Conservation (phyloP, 2,329 filamentous ascomycete species). For the Aspergillus piperis region DNA sequence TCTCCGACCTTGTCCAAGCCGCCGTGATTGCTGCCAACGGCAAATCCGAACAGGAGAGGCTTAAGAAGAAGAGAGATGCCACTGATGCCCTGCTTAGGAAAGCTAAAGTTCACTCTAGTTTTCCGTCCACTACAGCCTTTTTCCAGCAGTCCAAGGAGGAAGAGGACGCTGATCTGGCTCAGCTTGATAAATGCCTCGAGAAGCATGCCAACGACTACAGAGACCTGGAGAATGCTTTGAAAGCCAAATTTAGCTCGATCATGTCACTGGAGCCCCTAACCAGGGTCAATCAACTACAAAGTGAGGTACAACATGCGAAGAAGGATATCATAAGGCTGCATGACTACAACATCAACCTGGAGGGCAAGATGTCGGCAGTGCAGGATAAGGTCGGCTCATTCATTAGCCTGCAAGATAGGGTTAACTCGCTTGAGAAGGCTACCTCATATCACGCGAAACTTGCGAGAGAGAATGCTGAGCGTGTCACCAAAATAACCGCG, state of each 20-base stretch:
- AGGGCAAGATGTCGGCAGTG: conserved; percentile 6
- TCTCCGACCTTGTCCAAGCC: conserved; percentile 25
- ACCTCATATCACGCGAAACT: not conserved
- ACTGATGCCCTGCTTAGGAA: conserved; percentile 41
- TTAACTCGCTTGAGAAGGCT: not conserved
- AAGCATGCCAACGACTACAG: conserved; percentile 18
- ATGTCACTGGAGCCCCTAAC: conserved; percentile 8
- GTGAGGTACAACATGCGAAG: conserved; percentile 11
- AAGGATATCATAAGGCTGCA: not conserved
- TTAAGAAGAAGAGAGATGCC: conserved; percentile 32
- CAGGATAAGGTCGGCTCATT: not conserved
- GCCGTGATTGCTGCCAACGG: conserved; percentile 28
- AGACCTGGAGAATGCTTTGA: conserved; percentile 19
- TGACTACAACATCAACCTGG: not conserved
- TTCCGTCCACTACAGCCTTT: conserved; percentile 27
- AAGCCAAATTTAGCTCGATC: conserved; percentile 10
- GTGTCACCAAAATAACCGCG: not conserved
- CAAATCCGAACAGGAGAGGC: conserved; percentile 28
- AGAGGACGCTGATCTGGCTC: conserved; percentile 21
- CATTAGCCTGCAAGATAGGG: conserved; percentile 3
- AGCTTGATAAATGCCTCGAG: conserved; percentile 25
- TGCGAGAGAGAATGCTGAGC: not conserved
- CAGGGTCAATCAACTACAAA: conserved; percentile 22
- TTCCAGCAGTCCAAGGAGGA: conserved; percentile 24
- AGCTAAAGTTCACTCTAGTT: conserved; percentile 22